Evolutionary conservation across 352 stramenopile genomes (phyloP), one percentile per base, ranked within the genome.

Genomic region (Blastocystis sp.): DNA sequence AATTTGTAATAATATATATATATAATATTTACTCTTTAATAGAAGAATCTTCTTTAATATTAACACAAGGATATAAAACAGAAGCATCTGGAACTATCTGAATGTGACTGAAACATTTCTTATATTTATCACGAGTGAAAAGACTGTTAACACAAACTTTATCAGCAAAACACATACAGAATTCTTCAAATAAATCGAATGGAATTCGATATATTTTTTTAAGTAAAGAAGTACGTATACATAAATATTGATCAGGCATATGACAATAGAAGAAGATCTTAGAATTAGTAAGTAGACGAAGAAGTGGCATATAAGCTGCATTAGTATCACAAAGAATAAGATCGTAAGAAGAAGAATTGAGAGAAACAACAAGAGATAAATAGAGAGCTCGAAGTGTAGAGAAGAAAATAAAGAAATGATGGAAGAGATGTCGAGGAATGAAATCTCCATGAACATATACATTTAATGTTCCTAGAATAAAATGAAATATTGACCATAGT

Each of bases 191-290:
- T 7, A 65, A 71, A 70, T 96, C 86, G 28, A 98, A 73, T 6
- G 84, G 75, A 21, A 72, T 65, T 47, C 90, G 78, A 68, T 96
- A 96, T 31, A 81, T 49, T 6, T 66, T 68, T 65, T 84, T 87
- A 36, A 86, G 73, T n/a, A 58, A 44, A 6, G 72, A 86, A n/a
- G n/a, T n/a, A n/a, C n/a, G n/a, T n/a, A n/a, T n/a, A n/a, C n/a
- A n/a, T n/a, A n/a, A n/a, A n/a, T n/a, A n/a, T n/a, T n/a, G 93
- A 72, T 98, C 90, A 0, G 90, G 90, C 72, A 95, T 96, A 66
- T 98, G 90, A 66, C 88, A 94, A 70, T 98, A 98, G 72, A 95
- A 98, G 18, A 95, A 69, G 36, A 95, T 82, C 16, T 30, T 46
- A 1, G 35, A 41, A 10, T 32, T 32, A 16, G 32, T 65, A 7